Base-by-base conservation (phyloP, 2,329 filamentous ascomycete species). In the Beauveria brongniartii region DNA sequence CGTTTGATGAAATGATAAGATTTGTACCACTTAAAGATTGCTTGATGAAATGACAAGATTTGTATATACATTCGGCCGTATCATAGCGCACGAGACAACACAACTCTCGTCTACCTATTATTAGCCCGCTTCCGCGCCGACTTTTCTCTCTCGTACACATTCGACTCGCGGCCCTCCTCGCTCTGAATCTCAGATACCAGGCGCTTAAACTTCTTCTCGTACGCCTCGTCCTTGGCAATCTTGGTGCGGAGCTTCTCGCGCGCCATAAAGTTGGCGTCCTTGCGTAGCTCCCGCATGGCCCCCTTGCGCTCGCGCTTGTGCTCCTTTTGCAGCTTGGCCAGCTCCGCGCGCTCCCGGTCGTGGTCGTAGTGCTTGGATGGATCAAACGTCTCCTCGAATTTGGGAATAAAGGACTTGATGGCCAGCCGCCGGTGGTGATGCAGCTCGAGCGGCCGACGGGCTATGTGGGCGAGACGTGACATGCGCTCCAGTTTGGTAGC, bases 301-400 rank as follows among this genome's bases (percentile, higher is more conserved):
- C 92, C 93, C 84, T 99, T 99, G 74, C 86, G 84, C 82, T 99
- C 94, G 71, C 89, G 86, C 85, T 96, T 96, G 83, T 92, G 90
- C 78, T 97, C 93, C 64, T 87, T 87, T 77, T 87, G 87, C 70
- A 99, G 82, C 74, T 92, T 94, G 70, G 87, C 87, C 64, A 89
- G 76, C 70, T 97, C 92, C 24, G 90, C 88, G 40, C 94, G 90
- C 75, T 96, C 92, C 67, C 87, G 88, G 75, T 99, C 90, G 1
- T 92, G 92, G 71, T 99, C 95, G 83, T 99, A 97, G 82, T 97
- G 94, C 77, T 92, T 93, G 78, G 90, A 86, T 3, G 94, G 94
- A 73, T 96, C 94, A 82, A 92, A 99, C 62, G 84, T 82, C 72
- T 97, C 93, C 77, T 97, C 94, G 77, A 97, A 99, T 74, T 96